A percentile compares a stretch with the other conserved stretches of the same genome.
Conservation (phyloP, 495 filamentous ascomycete species). For the Neurospora sp. region DNA sequence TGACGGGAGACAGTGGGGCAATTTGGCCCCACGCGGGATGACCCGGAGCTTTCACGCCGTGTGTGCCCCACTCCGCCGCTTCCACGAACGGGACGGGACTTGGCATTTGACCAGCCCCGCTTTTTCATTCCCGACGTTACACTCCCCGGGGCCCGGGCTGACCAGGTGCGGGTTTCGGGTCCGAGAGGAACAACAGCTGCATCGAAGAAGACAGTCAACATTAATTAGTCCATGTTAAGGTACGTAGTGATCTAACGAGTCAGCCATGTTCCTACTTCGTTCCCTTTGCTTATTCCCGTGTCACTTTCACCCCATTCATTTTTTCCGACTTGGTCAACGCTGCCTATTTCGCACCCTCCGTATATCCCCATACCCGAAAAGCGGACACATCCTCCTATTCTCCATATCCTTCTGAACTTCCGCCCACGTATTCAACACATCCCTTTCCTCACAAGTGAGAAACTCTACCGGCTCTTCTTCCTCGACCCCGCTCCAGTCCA, state of each 20-base stretch:
- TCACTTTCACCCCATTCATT: neutral
- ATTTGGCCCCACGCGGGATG: neutral
- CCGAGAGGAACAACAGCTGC: neutral
- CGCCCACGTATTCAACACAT: neutral
- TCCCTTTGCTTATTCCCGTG: neutral
- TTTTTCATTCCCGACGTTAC: neutral
- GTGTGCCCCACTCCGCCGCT: neutral
- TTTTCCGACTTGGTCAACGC: neutral
- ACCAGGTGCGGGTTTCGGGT: neutral
- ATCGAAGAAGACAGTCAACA: neutral
- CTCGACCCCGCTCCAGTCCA: conserved; percentile 1
- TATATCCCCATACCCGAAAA: neutral
- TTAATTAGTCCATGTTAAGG: neutral
- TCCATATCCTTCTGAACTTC: neutral
- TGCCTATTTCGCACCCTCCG: neutral
- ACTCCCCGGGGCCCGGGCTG: neutral
- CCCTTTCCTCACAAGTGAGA: neutral
- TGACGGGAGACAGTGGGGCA: neutral
- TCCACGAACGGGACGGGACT: neutral
- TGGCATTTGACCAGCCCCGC: neutral
- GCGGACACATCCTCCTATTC: neutral
- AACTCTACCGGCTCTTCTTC: neutral
- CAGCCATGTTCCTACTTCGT: too few species aligned
- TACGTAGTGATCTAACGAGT: neutral
- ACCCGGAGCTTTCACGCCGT: neutral